Evolutionary conservation across 2,329 filamentous ascomycete species (phyloP), one percentile per base, ranked within the genome.

Genomic region (Didymellaceae sp.): DNA sequence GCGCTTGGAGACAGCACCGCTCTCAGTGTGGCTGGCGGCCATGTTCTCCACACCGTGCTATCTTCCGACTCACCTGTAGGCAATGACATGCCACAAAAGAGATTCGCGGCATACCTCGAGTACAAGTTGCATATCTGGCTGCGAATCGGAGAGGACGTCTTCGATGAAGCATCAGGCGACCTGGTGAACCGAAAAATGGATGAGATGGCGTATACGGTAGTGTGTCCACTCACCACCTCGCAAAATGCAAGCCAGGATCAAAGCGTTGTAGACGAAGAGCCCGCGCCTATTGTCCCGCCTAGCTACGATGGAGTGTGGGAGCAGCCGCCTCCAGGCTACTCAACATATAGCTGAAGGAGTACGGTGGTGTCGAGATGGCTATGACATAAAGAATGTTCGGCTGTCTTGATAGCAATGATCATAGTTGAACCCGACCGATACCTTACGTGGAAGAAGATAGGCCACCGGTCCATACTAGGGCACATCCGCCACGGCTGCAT

Each of bases 181-280:
- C 24, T 53, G n/a, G 44, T 53, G n/a, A 53, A 53, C 30, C 33
- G 50, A 3, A 53, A 53, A 10, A 44, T 53, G 43, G 50, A 53
- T 14, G 50, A 53, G 28, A 53, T 53, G 50, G 50, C 50, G n/a
- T 53, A 53, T 8, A 53, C 50, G 11, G 24, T 53, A 0, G 21
- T 53, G 6, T 53, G 50, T 35, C 50, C 50, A 13, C 24, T 53
- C 3, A 35, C 24, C 1, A 18, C 22, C 1, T 31, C 28, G 16
- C 49, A 47, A 18, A 11, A 7, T 8, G 42, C 7, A 6, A 7
- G 14, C 1, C 16, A 9, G 1, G 8, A 26, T 10, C 25, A 41
- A 4, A 10, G 8, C 1, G 31, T 5, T 5, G 10, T 7, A 4
- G 30, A 41, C 5, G 38, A 41, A 10, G 37, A 43, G 26, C 26